Conservation (phyloP, 352 stramenopile species). For the Globisporangium emineosum region DNA sequence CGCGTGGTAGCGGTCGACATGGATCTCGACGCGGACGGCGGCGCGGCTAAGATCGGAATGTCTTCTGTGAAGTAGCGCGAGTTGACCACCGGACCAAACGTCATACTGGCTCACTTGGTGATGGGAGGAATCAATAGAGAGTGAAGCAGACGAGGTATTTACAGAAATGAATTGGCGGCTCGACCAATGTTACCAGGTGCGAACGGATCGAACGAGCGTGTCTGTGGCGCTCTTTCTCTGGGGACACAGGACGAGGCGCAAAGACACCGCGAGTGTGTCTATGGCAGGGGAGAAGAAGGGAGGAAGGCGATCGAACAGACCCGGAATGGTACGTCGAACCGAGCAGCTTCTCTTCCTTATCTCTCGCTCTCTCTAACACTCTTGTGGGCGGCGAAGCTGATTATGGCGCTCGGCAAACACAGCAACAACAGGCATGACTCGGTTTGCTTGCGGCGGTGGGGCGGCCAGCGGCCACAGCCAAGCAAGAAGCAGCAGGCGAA, state of each 20-base stretch:
- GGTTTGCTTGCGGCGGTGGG: background rate
- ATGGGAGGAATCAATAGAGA: background rate
- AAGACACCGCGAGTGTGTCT: background rate
- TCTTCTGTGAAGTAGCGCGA: constrained; percentile 13
- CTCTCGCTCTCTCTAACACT: constrained; percentile 7
- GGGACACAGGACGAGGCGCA: background rate
- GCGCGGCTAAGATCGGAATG: constrained; percentile 9
- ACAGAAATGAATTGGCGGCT: constrained; percentile 7
- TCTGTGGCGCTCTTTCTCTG: background rate
- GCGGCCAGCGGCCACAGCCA: background rate
- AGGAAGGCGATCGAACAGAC: background rate
- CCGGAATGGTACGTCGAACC: constrained; percentile 1
- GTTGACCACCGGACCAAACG: constrained; percentile 11
- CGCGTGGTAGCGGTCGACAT: constrained; percentile 11
- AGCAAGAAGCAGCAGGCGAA: background rate
- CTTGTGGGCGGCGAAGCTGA: background rate
- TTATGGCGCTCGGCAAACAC: background rate
- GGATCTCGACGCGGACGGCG: constrained; percentile 2
- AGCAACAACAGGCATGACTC: background rate
- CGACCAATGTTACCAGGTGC: background rate
- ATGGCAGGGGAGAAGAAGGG: constrained; percentile 1
- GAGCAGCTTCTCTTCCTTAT: constrained; percentile 3
- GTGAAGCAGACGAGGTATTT: constrained; percentile 8
- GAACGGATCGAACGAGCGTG: constrained; percentile 1
- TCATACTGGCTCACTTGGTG: constrained; percentile 1